These are phyloP conservation scores for Eutypella sp. DNA, from an alignment of 2,329 filamentous ascomycete genomes.

Conservation along the genomic window DNA sequence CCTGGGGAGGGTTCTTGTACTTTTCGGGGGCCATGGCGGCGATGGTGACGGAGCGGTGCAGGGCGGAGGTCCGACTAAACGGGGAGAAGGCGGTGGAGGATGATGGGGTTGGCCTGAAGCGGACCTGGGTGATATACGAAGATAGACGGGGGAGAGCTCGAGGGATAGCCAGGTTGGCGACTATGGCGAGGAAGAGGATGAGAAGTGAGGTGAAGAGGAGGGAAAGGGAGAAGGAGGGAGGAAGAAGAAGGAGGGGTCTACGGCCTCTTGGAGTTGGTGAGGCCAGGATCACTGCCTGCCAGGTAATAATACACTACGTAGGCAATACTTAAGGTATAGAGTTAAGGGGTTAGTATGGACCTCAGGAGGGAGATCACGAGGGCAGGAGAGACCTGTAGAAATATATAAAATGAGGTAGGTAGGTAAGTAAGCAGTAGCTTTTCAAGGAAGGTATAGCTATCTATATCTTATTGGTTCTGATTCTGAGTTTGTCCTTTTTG, in stretches of 20 bases:
- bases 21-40: slow-evolving; percentile 60
- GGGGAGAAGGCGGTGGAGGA: slow-evolving; percentile 25
- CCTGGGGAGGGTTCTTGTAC: slow-evolving; percentile 71
- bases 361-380: not conserved
- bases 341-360: not conserved
- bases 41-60: slow-evolving; percentile 35
- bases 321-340: too few species aligned
- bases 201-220: slow-evolving; percentile 42
- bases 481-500: too few species aligned
- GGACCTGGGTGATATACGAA: slow-evolving; percentile 52
- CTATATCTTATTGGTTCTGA: too few species aligned
- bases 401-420: too few species aligned
- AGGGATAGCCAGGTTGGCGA: slow-evolving; percentile 63
- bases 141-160: slow-evolving; percentile 54
- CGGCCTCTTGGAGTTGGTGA: slow-evolving; percentile 17
- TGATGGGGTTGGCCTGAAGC: slow-evolving; percentile 30
- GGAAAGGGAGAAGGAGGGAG: slow-evolving; percentile 25
- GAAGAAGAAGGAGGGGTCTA: slow-evolving; percentile 17
- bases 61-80: slow-evolving; percentile 8
- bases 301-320: too few species aligned
- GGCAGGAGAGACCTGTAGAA: too few species aligned
- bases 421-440: too few species aligned
- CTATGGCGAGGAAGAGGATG: slow-evolving; percentile 49
- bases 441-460: too few species aligned
- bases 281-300: too few species aligned